Conservation (phyloP, 2,329 filamentous ascomycete species). For the Alternaria triticimaculans region DNA sequence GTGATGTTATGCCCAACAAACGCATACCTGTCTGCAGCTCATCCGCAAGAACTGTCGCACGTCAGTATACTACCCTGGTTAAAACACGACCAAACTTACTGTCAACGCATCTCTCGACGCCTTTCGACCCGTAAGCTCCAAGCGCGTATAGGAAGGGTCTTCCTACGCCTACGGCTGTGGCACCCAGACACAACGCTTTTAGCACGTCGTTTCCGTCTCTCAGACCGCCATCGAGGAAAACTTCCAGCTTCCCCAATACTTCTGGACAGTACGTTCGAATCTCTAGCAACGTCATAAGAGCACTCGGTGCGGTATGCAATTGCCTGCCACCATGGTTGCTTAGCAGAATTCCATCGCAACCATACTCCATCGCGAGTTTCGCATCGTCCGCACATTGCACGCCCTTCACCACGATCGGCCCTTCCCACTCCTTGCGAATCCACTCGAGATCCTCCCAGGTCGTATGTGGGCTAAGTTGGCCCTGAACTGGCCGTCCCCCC, state of each 20-base stretch:
- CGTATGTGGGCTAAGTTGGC: conserved; percentile 53
- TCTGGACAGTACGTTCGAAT: conserved; percentile 47
- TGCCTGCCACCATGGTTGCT: conserved; percentile 63
- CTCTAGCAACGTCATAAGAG: conserved; percentile 48
- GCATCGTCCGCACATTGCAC: conserved; percentile 55
- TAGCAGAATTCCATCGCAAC: conserved; percentile 57
- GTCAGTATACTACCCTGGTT: conserved; percentile 10
- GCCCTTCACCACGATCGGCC: conserved; percentile 55
- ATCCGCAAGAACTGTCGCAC: conserved; percentile 54
- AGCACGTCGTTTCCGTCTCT: conserved; percentile 49
- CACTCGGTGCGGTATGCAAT: conserved; percentile 52
- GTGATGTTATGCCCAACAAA: conserved; percentile 67
- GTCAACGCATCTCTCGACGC: conserved; percentile 46
- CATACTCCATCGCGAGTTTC: conserved; percentile 53
- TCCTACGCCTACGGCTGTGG: conserved; percentile 49
- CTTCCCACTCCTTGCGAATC: conserved; percentile 50
- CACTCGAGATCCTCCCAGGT: conserved; percentile 57
- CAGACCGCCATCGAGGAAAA: conserved; percentile 49
- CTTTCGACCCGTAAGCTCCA: conserved; percentile 46
- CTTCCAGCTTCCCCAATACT: conserved; percentile 44
- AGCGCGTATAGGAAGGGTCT: conserved; percentile 49
- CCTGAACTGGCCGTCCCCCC: conserved; percentile 53
- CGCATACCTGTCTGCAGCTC: conserved; percentile 72
- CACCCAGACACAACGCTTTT: conserved; percentile 50
- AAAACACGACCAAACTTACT: conserved; percentile 30